These are phyloP conservation scores for Termitomyces sp. DNA, from an alignment of 1,284 basidiomycete species.

Conservation along the genomic window DNA sequence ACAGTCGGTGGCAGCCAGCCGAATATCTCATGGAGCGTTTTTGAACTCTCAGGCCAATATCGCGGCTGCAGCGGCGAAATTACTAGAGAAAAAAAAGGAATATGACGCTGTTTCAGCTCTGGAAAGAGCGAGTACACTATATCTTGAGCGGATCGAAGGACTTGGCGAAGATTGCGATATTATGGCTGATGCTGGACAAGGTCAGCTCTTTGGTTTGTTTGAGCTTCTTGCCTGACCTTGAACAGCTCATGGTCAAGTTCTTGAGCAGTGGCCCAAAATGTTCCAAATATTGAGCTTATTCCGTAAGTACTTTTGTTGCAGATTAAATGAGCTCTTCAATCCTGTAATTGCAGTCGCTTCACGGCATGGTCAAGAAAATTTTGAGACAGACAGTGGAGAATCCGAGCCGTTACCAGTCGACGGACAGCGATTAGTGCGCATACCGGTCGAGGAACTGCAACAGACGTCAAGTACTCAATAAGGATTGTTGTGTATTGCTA, in stretches of 20 bases:
- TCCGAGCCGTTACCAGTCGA: constrained; percentile 24
- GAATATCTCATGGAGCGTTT: constrained; percentile 42
- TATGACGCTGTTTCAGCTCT: constrained; percentile 69
- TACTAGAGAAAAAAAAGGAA: constrained; percentile 76
- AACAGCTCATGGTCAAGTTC: constrained; percentile 70
- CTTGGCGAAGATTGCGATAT: constrained; percentile 67
- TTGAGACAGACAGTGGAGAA: constrained; percentile 19
- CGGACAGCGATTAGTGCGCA: constrained; percentile 51
- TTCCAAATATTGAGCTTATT: constrained; percentile 68
- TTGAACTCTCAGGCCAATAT: constrained; percentile 36
- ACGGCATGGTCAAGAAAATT: constrained; percentile 28
- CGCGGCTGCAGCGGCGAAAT: constrained; percentile 47
- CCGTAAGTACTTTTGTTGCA: constrained; percentile 37
- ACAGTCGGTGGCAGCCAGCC: constrained; percentile 48
- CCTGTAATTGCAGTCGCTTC: constrained; percentile 36
- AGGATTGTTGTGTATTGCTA: neutral
- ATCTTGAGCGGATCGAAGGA: constrained; percentile 61
- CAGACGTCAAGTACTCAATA: constrained; percentile 5
- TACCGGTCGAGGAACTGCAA: constrained; percentile 50
- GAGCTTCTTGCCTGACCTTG: constrained; percentile 8
- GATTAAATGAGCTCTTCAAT: neutral
- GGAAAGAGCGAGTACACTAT: constrained; percentile 56
- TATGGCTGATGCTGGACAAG: constrained; percentile 70
- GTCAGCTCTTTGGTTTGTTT: constrained; percentile 29
- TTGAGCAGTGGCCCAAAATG: constrained; percentile 79